phyloP scores from a whole-genome alignment of 2,329 filamentous ascomycete species.

The Byssochlamys sp. region DNA sequence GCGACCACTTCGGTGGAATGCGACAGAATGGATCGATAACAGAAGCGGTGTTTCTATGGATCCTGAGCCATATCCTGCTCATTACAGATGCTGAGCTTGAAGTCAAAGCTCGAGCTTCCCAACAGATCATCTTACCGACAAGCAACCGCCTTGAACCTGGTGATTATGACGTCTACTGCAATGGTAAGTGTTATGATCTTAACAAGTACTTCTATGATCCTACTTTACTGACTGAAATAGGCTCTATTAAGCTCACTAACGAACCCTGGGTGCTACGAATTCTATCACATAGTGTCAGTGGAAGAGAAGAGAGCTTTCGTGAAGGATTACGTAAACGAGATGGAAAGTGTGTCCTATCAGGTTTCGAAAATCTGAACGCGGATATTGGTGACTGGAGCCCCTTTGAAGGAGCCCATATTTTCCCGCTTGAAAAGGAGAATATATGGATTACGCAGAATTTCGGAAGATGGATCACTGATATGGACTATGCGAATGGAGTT shows the following conservation, averaged over 20 bases:
- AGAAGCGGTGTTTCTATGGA: background rate
- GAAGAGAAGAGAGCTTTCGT: background rate
- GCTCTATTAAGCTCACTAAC: background rate
- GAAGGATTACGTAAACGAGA: background rate
- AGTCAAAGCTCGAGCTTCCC: background rate
- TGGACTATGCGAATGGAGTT: background rate
- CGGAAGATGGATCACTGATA: background rate
- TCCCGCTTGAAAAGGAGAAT: background rate
- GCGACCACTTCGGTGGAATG: background rate
- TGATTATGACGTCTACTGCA: background rate
- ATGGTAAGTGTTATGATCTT: background rate
- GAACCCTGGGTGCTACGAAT: background rate
- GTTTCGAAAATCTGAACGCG: background rate
- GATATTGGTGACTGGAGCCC: background rate
- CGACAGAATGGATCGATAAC: background rate
- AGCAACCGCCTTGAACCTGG: background rate
- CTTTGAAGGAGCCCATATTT: conserved; percentile 1
- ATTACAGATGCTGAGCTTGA: background rate
- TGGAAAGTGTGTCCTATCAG: conserved; percentile 1
- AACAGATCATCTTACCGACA: background rate
- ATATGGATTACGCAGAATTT: background rate
- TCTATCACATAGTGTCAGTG: background rate
- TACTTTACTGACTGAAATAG: background rate
- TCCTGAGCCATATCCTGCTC: background rate
- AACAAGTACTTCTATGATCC: background rate